phyloP scores from a whole-genome alignment of 176 grass and related monocot genomes.

The Oryza glumipatula region DNA sequence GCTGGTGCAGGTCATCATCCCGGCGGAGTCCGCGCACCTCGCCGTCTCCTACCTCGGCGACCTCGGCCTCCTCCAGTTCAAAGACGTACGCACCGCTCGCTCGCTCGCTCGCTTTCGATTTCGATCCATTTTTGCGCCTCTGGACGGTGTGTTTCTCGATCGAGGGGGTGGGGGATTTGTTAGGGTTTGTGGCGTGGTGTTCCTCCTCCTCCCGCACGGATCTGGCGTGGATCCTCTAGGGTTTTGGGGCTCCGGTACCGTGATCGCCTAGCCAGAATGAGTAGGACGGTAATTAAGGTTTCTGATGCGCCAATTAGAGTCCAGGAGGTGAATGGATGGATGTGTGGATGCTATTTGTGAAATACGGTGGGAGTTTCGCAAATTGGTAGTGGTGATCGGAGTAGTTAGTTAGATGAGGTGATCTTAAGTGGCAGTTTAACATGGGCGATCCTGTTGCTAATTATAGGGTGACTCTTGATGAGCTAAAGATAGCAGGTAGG shows the following conservation, averaged over 20 bases:
- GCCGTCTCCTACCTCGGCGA: constrained; percentile 89
- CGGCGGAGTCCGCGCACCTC: constrained; percentile 73
- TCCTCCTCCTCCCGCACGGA: neutral
- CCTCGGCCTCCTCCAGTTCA: constrained; percentile 94
- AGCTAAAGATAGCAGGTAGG: neutral
- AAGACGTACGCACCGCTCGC: constrained; percentile 57
- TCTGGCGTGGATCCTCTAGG: constrained; percentile 7
- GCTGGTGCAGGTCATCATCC: constrained; percentile 96
- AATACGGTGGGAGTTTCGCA: too few species aligned
- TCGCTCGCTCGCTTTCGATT: neutral
- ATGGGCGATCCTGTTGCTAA: neutral
- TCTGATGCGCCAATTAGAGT: neutral
- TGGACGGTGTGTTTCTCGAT: neutral
- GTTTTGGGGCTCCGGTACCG: neutral
- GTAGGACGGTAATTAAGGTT: neutral
- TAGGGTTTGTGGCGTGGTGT: neutral
- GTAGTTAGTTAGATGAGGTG: neutral
- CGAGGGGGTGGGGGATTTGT: neutral
- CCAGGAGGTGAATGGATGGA: neutral
- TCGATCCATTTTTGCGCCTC: neutral
- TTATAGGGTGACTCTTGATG: neutral
- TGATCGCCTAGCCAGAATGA: neutral
- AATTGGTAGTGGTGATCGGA: neutral
- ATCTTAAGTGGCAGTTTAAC: neutral
- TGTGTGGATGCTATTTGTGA: neutral